Conservation (phyloP, 768 basidiomycete genomes). For the Lactifluus echinatus region DNA sequence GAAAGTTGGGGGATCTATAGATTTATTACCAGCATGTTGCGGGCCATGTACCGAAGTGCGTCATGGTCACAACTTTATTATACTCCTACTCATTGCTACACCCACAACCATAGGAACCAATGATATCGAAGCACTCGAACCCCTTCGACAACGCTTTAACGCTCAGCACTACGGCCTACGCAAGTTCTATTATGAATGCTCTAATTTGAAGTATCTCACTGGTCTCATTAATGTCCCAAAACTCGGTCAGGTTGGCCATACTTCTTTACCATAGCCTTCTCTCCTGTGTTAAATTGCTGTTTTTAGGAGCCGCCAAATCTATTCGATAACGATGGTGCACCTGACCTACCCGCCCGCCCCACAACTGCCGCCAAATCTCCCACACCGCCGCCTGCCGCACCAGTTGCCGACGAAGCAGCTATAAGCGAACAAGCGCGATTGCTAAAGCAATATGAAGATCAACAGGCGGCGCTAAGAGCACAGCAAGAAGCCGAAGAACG, state of each 20-base stretch:
- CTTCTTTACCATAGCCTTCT: not conserved
- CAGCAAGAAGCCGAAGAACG: conserved; percentile 80
- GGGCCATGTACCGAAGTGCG: conserved; percentile 91
- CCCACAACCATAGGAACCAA: conserved; percentile 61
- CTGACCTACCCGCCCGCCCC: conserved; percentile 80
- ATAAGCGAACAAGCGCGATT: conserved; percentile 88
- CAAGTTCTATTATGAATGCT: conserved; percentile 99
- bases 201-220: conserved; percentile 95
- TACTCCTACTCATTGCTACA: not conserved
- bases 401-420: conserved; percentile 59
- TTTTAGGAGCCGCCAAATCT: conserved; percentile 92
- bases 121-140: conserved; percentile 81
- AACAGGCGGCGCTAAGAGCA: conserved; percentile 80
- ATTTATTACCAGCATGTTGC: conserved; percentile 97
- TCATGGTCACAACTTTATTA: conserved; percentile 7
- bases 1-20: conserved; percentile 99
- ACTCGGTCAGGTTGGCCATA: conserved; percentile 64
- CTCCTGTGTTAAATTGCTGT: not conserved
- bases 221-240: conserved; percentile 98
- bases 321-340: conserved; percentile 69
- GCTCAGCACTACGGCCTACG: conserved; percentile 89
- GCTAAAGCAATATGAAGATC: conserved; percentile 93
- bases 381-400: conserved; percentile 61
- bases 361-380: conserved; percentile 45
- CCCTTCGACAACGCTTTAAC: conserved; percentile 77